Percentiles rank a stretch among this genome's conserved stretches.
Evolutionary conservation across 306 rosid species (phyloP).

Genomic region (Dryas alaskensis): DNA sequence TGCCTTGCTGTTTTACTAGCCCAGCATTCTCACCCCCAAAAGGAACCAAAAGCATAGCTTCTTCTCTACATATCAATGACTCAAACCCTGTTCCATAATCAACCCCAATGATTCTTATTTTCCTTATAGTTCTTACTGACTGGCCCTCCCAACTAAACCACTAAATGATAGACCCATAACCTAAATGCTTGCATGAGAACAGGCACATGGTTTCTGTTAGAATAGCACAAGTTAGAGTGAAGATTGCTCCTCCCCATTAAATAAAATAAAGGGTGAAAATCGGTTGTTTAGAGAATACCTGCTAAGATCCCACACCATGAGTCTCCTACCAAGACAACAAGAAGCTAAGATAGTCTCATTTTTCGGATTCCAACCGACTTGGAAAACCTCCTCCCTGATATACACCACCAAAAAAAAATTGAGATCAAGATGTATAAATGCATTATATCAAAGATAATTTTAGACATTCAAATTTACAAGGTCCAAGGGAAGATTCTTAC

Average conservation of each 20-base stretch:
- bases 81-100: background rate
- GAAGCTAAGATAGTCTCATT: slow-evolving; percentile 95
- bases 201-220: background rate
- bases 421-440: background rate
- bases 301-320: slow-evolving; percentile 99
- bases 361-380: slow-evolving; percentile 98
- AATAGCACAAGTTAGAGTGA: background rate
- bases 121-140: background rate
- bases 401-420: background rate
- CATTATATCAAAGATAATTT: background rate
- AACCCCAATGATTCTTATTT: background rate
- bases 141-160: slow-evolving; percentile 2
- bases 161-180: slow-evolving; percentile 2
- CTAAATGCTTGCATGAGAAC: slow-evolving; percentile 6
- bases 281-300: slow-evolving; percentile 50
- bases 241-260: background rate
- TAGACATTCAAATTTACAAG: slow-evolving; percentile 9
- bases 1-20: background rate
- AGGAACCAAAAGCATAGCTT: background rate
- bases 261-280: slow-evolving; percentile 13
- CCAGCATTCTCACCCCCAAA: background rate
- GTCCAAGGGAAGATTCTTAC: slow-evolving; percentile 44
- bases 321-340: slow-evolving; percentile 96
- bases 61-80: background rate
- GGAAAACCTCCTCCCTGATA: slow-evolving; percentile 93